A percentile compares a stretch with the other conserved stretches of the same genome.
Evolutionary conservation across 257 asterid genomes (phyloP).

Genomic region (Gentiana straminea): DNA sequence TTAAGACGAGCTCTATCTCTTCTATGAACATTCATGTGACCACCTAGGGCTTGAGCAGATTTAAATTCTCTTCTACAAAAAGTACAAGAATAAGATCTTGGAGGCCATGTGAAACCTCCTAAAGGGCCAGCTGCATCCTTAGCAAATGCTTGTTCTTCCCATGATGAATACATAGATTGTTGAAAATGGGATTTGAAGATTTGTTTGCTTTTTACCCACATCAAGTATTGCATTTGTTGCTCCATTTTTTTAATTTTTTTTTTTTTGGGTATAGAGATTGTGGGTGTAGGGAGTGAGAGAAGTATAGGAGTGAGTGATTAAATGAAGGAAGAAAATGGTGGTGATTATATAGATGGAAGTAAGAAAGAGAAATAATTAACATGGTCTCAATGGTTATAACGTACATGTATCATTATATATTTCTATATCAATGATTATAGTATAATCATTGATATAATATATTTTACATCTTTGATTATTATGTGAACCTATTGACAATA

Average conservation of each 20-base stretch:
- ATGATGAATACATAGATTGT: slow-evolving; percentile 15
- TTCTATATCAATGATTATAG: too few relatives aligned
- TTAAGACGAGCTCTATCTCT: slow-evolving; percentile 57
- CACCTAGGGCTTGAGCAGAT: slow-evolving; percentile 73
- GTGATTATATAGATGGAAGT: slow-evolving; percentile 2
- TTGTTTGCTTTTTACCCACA: slow-evolving; percentile 23
- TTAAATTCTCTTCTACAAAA: slow-evolving; percentile 50
- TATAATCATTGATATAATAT: too few relatives aligned
- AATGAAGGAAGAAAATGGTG: background rate
- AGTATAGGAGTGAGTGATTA: too few relatives aligned
- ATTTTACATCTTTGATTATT: too few relatives aligned
- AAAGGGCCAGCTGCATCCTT: slow-evolving; percentile 22
- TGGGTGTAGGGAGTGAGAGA: background rate
- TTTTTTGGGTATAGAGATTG: background rate
- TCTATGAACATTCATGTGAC: slow-evolving; percentile 73
- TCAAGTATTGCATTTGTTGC: slow-evolving; percentile 15
- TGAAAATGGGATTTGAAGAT: slow-evolving; percentile 3
- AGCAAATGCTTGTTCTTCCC: slow-evolving; percentile 23
- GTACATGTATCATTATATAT: too few relatives aligned
- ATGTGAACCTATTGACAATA: too few relatives aligned
- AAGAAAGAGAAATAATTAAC: background rate
- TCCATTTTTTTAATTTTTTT: too few relatives aligned
- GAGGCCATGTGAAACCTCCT: slow-evolving; percentile 53
- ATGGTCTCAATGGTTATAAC: background rate
- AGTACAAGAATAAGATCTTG: slow-evolving; percentile 47